Base-by-base conservation (phyloP, 192 early-diverging fungal genomes). In the Backusella westeae region DNA sequence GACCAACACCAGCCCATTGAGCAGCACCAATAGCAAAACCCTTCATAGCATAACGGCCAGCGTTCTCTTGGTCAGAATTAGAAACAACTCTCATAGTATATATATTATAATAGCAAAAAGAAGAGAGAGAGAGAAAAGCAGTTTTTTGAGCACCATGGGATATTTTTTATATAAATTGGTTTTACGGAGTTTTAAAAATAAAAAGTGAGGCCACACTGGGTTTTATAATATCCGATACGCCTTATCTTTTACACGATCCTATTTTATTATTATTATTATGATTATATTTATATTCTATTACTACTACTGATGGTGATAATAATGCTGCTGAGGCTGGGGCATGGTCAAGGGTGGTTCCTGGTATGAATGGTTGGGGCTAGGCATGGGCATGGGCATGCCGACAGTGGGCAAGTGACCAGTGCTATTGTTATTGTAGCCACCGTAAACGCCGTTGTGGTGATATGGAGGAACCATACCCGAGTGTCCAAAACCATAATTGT, bases 1-100 rank as follows among this genome's bases (percentile, higher is more conserved):
- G 1, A 65, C 82, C 82, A 15, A 83, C 79, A 70, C 75, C 73
- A n/a, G 72, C 82, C 82, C 82, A 83, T 46, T 83, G 78, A 0
- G 77, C 73, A 9, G 69, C 65, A 23, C 82, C 82, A 75, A 83
- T 78, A 36, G 78, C 78, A 39, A 80, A 83, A 1, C 82, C 82
- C 52, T 83, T 83, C 82, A 83, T 83, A 52, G 82, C 78, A 67
- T 83, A 78, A 10, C 41, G 34, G 41, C 75, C 26, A 12, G 82
- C 82, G 39, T 72, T 66, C 29, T 83, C 76, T 75, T 83, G 82
- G 29, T 83, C 78, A 32, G 73, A 38, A 56, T 67, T 53, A 19
- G 76, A 78, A 42, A 80, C 79, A n/a, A 83, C 63, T 80, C 82
- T 80, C 82, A 83, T 83, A 41, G 6, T 78, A 21, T 39, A 6